These are phyloP conservation scores for Talaromyces adpressus DNA, from an alignment of 495 filamentous ascomycete species.

Conservation along the genomic window DNA sequence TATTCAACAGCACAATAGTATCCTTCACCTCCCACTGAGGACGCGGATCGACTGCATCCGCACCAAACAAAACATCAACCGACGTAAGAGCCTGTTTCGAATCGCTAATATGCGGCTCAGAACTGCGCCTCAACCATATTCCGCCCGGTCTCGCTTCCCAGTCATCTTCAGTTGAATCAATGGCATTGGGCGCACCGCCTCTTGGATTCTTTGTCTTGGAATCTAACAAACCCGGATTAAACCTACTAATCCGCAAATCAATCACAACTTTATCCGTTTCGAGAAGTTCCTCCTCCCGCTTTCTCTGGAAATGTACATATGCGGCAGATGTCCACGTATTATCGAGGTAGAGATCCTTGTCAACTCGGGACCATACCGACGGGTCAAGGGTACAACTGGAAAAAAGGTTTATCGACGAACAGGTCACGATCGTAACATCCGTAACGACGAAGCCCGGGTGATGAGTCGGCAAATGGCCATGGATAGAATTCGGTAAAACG, in stretches of 20 bases:
- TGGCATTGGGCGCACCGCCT: constrained; percentile 17
- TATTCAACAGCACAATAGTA: constrained; percentile 60
- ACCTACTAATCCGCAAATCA: constrained; percentile 71
- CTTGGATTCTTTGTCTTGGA: constrained; percentile 26
- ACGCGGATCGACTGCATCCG: constrained; percentile 86
- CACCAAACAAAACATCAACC: constrained; percentile 86
- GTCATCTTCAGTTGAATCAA: constrained; percentile 29
- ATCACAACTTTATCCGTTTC: constrained; percentile 72
- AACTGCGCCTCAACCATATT: constrained; percentile 79
- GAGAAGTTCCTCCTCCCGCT: constrained; percentile 79
- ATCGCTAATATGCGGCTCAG: constrained; percentile 70
- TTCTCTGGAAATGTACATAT: constrained; percentile 77
- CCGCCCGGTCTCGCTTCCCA: constrained; percentile 81
- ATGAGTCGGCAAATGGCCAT: constrained; percentile 75
- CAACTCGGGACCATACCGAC: constrained; percentile 73
- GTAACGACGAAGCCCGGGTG: constrained; percentile 77
- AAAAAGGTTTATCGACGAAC: constrained; percentile 67
- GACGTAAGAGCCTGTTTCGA: constrained; percentile 71
- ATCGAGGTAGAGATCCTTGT: constrained; percentile 86
- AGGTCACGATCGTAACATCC: constrained; percentile 78
- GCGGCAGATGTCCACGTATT: constrained; percentile 67
- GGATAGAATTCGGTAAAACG: constrained; percentile 73
- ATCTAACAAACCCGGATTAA: constrained; percentile 60
- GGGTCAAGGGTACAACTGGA: constrained; percentile 72
- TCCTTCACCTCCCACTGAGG: constrained; percentile 72